phyloP scores from a whole-genome alignment of 1,284 basidiomycete species.

The Cerrena zonata region DNA sequence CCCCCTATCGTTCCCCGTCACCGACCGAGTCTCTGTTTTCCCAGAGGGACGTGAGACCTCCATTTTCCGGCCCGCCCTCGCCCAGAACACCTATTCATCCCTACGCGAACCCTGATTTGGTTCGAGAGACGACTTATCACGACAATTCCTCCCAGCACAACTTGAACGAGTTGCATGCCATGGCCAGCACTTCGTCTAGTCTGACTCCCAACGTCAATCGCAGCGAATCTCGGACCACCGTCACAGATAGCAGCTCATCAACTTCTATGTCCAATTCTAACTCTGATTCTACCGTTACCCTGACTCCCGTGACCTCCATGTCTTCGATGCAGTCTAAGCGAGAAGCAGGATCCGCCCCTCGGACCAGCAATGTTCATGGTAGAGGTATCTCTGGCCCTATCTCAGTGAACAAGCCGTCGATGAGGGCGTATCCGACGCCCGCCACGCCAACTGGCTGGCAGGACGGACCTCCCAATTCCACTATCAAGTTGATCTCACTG shows the following conservation, averaged over 20 bases:
- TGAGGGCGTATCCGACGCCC: background rate
- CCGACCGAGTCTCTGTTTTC: slow-evolving; percentile 17
- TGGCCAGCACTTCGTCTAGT: slow-evolving; percentile 9
- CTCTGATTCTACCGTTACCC: slow-evolving; percentile 35
- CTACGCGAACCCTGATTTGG: slow-evolving; percentile 70
- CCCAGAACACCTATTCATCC: slow-evolving; percentile 42
- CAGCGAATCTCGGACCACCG: slow-evolving; percentile 50
- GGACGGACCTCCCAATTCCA: slow-evolving; percentile 40
- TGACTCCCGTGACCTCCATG: slow-evolving; percentile 43
- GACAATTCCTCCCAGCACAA: slow-evolving; percentile 19
- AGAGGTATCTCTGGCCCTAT: slow-evolving; percentile 30
- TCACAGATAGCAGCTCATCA: slow-evolving; percentile 42
- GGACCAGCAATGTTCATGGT: slow-evolving; percentile 16
- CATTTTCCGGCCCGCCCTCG: slow-evolving; percentile 18
- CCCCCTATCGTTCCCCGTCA: slow-evolving; percentile 19
- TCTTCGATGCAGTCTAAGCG: slow-evolving; percentile 39
- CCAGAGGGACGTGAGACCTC: slow-evolving; percentile 16
- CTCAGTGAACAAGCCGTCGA: slow-evolving; percentile 22
- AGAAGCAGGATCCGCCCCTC: slow-evolving; percentile 21
- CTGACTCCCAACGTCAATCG: slow-evolving; percentile 18
- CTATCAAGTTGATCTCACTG: slow-evolving; percentile 64
- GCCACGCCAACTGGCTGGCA: slow-evolving; percentile 35
- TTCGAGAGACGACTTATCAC: slow-evolving; percentile 31
- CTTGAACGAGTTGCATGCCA: slow-evolving; percentile 16
- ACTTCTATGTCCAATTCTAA: slow-evolving; percentile 34